These are phyloP conservation scores for Dactylonectria macrodidyma DNA, from an alignment of 2,329 filamentous ascomycete species.

Conservation along the genomic window DNA sequence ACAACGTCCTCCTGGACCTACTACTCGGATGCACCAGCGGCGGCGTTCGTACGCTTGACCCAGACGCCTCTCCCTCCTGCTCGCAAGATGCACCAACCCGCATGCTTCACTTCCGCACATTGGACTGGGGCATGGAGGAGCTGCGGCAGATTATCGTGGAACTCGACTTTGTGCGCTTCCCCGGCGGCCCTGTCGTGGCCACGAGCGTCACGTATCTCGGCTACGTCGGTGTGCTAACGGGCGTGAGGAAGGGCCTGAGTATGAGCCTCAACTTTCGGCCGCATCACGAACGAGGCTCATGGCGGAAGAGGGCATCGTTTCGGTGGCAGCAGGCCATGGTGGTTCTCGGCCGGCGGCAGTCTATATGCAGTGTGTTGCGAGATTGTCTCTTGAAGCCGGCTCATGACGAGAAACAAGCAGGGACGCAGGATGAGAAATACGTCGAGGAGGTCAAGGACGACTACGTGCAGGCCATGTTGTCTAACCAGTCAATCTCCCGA, in stretches of 20 bases:
- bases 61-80: neutral
- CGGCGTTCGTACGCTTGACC: constrained; percentile 45
- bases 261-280: constrained; percentile 64
- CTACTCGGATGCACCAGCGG: constrained; percentile 76
- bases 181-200: constrained; percentile 56
- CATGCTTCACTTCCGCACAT: constrained; percentile 69
- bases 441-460: constrained; percentile 10
- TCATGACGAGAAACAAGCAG: neutral
- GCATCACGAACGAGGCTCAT: constrained; percentile 45
- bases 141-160: constrained; percentile 66
- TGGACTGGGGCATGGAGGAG: constrained; percentile 70
- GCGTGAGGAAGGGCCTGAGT: constrained; percentile 61
- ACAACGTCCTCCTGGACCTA: constrained; percentile 75
- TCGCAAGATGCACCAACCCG: constrained; percentile 35
- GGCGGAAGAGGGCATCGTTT: constrained; percentile 39
- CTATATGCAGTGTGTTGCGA: constrained; percentile 47
- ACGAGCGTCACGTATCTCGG: constrained; percentile 64
- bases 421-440: neutral
- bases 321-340: constrained; percentile 49
- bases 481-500: constrained; percentile 25
- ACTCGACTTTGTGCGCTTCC: constrained; percentile 61
- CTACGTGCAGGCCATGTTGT: constrained; percentile 35
- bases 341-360: constrained; percentile 41
- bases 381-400: constrained; percentile 34
- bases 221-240: constrained; percentile 65